phyloP scores from a whole-genome alignment of 2,329 filamentous ascomycete genomes.

The Drechslerella dactyloides region DNA sequence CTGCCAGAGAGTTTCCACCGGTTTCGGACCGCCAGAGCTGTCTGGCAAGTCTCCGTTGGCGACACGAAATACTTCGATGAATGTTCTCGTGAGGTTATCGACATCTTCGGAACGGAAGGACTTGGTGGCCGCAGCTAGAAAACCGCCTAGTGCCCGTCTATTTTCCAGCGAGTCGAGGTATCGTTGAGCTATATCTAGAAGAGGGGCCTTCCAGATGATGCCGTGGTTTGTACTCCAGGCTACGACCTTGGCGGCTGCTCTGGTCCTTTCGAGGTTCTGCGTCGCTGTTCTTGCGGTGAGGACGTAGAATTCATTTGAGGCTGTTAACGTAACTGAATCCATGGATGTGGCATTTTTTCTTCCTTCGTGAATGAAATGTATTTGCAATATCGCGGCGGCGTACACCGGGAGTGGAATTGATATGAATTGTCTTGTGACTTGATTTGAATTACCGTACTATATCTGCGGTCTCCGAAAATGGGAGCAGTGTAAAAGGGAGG shows the following conservation, averaged over 20 bases:
- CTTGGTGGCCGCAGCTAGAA: not conserved
- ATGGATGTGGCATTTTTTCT: no score
- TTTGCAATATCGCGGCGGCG: no score
- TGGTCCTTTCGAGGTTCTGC: not conserved
- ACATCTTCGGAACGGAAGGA: not conserved
- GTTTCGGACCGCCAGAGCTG: not conserved
- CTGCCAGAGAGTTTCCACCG: not conserved
- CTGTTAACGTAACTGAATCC: no score
- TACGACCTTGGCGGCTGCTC: not conserved
- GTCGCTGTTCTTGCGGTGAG: no score
- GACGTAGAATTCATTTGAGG: no score
- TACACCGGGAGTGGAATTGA: no score
- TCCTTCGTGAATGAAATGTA: no score
- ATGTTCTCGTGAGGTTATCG: not conserved
- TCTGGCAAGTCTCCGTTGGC: not conserved
- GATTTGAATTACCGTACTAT: no score
- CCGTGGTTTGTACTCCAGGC: not conserved
- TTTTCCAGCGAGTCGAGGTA: not conserved
- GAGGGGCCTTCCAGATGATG: not conserved
- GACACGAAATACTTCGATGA: not conserved
- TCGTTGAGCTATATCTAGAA: not conserved
- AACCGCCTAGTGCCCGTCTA: not conserved
- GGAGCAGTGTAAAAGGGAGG: no score
- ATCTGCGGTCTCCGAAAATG: no score
- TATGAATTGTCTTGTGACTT: no score